Evolutionary conservation across 2,329 filamentous ascomycete genomes (phyloP).

Genomic region (Truncatella angustata): DNA sequence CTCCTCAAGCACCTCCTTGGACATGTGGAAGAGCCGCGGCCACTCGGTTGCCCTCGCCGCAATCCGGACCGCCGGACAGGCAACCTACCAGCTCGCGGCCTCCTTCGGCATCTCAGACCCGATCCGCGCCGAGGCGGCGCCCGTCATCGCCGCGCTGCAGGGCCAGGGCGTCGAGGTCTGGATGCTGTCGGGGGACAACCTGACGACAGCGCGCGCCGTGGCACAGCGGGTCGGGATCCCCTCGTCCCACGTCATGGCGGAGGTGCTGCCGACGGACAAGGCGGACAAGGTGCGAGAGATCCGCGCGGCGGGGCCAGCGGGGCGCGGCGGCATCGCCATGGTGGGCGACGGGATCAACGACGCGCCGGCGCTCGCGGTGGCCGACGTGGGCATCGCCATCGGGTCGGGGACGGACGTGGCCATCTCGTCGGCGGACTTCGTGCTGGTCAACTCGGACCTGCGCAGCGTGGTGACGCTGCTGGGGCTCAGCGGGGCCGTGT

Average conservation of each 20-base stretch:
- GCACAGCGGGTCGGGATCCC: constrained; percentile 74
- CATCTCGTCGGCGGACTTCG: constrained; percentile 77
- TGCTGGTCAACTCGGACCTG: constrained; percentile 73
- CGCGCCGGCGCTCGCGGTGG: constrained; percentile 74
- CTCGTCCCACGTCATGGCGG: constrained; percentile 73
- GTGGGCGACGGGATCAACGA: constrained; percentile 91
- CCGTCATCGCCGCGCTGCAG: constrained; percentile 64
- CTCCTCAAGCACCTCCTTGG: constrained; percentile 36
- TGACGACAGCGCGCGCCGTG: constrained; percentile 78
- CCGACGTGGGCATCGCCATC: constrained; percentile 82
- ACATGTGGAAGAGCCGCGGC: constrained; percentile 60
- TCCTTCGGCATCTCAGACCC: constrained; percentile 79
- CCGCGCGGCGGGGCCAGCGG: constrained; percentile 45
- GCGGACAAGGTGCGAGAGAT: constrained; percentile 67
- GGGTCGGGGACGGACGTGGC: constrained; percentile 83
- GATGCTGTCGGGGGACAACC: constrained; percentile 93
- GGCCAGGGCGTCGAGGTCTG: constrained; percentile 70
- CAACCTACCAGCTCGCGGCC: constrained; percentile 54
- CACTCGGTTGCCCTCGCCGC: constrained; percentile 64
- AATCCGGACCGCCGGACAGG: constrained; percentile 26
- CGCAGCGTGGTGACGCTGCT: constrained; percentile 70
- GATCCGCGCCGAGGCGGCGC: constrained; percentile 68
- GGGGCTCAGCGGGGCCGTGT: constrained; percentile 68
- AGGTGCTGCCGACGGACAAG: constrained; percentile 83
- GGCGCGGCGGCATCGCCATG: constrained; percentile 63